These are phyloP conservation scores for Penicillium sclerotigenum DNA, from an alignment of 2,329 filamentous ascomycete species.

Conservation along the genomic window DNA sequence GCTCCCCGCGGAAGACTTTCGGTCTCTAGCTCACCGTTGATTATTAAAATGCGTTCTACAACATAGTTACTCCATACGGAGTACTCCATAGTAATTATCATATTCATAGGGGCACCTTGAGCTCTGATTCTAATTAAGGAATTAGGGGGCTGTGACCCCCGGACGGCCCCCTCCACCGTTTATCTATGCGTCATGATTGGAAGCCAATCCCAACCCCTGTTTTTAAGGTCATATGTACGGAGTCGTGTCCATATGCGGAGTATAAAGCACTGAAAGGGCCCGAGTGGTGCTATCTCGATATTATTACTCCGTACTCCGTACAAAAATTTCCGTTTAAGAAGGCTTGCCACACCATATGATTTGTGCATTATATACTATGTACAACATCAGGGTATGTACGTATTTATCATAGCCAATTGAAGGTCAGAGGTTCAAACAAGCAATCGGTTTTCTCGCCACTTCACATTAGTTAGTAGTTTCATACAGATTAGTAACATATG, in stretches of 20 bases:
- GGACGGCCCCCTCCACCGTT: background rate
- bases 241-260: background rate
- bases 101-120: too few relatives aligned
- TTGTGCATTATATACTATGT: background rate
- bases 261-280: background rate
- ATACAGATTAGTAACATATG: too few relatives aligned
- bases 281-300: background rate
- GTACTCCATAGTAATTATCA: too few relatives aligned
- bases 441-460: background rate
- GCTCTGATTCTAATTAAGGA: background rate
- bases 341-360: background rate
- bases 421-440: background rate
- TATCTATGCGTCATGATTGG: background rate
- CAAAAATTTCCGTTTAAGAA: background rate
- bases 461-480: too few relatives aligned
- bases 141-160: background rate
- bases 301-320: too few relatives aligned
- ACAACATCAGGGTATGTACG: background rate
- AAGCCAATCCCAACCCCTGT: background rate
- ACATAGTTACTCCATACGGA: too few relatives aligned
- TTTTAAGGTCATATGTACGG: background rate
- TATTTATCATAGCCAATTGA: background rate
- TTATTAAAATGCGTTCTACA: background rate
- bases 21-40: background rate
- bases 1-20: background rate